Conservation (phyloP, 345 rosid species). For the Ceriops decandra region DNA sequence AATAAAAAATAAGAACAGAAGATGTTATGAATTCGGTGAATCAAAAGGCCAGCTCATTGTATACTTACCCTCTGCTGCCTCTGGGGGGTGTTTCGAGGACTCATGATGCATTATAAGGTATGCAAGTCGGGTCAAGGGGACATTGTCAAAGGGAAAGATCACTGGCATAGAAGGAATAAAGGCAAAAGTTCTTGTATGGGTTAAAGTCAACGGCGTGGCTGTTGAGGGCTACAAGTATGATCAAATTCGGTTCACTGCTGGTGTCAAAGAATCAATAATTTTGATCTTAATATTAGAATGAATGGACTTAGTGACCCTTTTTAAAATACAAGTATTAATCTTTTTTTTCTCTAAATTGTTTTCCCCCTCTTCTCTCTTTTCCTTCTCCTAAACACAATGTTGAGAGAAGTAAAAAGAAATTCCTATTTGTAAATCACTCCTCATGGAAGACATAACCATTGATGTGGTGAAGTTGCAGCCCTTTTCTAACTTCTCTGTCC, state of each 20-base stretch:
- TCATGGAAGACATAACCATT: too few species aligned
- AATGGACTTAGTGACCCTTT: too few species aligned
- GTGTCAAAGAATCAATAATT: conserved; percentile 43
- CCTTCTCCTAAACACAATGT: too few species aligned
- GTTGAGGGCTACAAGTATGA: conserved; percentile 72
- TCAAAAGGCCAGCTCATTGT: conserved; percentile 73
- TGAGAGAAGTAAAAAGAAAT: too few species aligned
- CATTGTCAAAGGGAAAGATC: conserved; percentile 63
- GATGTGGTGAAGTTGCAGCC: too few species aligned
- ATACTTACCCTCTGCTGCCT: conserved; percentile 58
- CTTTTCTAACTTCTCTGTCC: too few species aligned
- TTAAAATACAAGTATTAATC: too few species aligned
- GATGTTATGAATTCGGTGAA: conserved; percentile 86
- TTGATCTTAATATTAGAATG: too few species aligned
- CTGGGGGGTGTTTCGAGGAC: conserved; percentile 81
- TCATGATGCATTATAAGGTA: conserved; percentile 72
- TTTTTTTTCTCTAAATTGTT: too few species aligned
- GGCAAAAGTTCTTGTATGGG: conserved; percentile 92
- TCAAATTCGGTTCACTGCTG: conserved; percentile 90
- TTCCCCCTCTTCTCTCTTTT: too few species aligned
- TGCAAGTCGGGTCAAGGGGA: conserved; percentile 73
- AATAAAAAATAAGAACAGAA: conserved; percentile 36
- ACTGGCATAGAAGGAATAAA: conserved; percentile 88
- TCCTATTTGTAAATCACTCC: too few species aligned
- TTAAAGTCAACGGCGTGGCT: conserved; percentile 66